A percentile compares a stretch with the other conserved stretches of the same genome.
Evolutionary conservation across 495 filamentous ascomycete genomes (phyloP).

Genomic region (Bombardia bombarda): DNA sequence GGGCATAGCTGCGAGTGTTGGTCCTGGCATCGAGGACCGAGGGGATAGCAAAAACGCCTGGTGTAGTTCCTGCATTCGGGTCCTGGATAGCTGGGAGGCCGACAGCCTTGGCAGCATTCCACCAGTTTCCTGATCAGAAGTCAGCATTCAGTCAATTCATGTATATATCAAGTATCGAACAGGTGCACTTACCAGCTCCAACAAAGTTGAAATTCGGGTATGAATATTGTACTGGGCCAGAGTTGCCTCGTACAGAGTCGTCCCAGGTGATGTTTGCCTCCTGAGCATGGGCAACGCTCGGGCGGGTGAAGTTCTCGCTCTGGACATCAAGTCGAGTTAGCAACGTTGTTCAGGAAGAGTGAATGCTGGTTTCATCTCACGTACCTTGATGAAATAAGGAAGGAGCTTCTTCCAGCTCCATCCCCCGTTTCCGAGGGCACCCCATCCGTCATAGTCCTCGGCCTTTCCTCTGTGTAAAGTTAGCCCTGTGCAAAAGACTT

Average conservation of each 20-base stretch:
- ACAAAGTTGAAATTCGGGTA: slow-evolving; percentile 36
- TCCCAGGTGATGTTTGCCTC: slow-evolving; percentile 33
- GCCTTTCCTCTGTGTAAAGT: slow-evolving; percentile 21
- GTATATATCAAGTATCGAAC: background rate
- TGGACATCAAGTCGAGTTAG: no score
- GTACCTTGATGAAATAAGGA: slow-evolving; percentile 51
- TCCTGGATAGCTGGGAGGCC: slow-evolving; percentile 26
- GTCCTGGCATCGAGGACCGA: slow-evolving; percentile 31
- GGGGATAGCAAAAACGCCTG: slow-evolving; percentile 29
- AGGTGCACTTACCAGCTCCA: slow-evolving; percentile 5
- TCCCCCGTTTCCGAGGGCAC: slow-evolving; percentile 48
- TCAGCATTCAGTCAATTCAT: background rate
- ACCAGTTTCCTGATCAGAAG: slow-evolving; percentile 15
- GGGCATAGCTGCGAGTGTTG: slow-evolving; percentile 29
- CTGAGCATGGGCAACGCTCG: slow-evolving; percentile 13
- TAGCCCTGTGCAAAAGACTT: background rate
- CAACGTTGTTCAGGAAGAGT: no score
- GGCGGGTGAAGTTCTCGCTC: slow-evolving; percentile 23
- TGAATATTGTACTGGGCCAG: slow-evolving; percentile 32
- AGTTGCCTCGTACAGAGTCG: slow-evolving; percentile 24
- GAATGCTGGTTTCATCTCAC: background rate
- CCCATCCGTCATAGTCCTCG: slow-evolving; percentile 52
- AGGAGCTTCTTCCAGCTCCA: slow-evolving; percentile 55
- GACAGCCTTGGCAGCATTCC: slow-evolving; percentile 20
- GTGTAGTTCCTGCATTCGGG: slow-evolving; percentile 23